Evolutionary conservation across 805 yeast genomes (phyloP).

Genomic region (Phaffomyces thermotolerans): DNA sequence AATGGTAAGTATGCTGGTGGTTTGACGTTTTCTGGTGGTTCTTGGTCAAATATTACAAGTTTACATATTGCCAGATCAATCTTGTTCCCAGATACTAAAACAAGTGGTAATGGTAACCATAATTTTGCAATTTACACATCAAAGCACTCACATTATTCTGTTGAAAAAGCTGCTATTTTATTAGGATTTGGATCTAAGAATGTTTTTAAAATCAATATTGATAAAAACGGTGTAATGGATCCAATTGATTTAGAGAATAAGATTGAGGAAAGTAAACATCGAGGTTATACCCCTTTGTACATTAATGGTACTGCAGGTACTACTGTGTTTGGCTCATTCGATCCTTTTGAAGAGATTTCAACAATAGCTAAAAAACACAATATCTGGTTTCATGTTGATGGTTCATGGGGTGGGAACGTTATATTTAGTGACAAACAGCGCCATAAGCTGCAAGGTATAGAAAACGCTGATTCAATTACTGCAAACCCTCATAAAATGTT

Average conservation of each 20-base stretch:
- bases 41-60: constrained; percentile 78
- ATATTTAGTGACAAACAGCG: constrained; percentile 49
- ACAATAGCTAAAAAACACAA: constrained; percentile 43
- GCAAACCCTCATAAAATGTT: constrained; percentile 83
- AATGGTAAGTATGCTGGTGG: constrained; percentile 59
- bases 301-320: constrained; percentile 85
- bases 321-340: constrained; percentile 81
- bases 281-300: constrained; percentile 69
- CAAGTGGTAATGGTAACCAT: constrained; percentile 43
- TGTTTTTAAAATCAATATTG: constrained; percentile 58
- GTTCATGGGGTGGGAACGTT: constrained; percentile 88
- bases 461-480: constrained; percentile 68
- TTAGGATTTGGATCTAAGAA: constrained; percentile 60
- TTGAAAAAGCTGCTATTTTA: constrained; percentile 74
- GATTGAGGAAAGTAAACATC: constrained; percentile 35
- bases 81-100: constrained; percentile 62
- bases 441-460: constrained; percentile 47
- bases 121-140: constrained; percentile 68
- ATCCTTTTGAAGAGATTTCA: constrained; percentile 52
- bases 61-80: constrained; percentile 68
- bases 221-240: constrained; percentile 50
- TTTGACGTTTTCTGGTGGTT: constrained; percentile 79
- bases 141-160: constrained; percentile 69
- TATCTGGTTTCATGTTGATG: constrained; percentile 82
- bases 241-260: constrained; percentile 36